Evolutionary conservation across 768 basidiomycete genomes (phyloP).

Genomic region (Xerocomus spinulosus): DNA sequence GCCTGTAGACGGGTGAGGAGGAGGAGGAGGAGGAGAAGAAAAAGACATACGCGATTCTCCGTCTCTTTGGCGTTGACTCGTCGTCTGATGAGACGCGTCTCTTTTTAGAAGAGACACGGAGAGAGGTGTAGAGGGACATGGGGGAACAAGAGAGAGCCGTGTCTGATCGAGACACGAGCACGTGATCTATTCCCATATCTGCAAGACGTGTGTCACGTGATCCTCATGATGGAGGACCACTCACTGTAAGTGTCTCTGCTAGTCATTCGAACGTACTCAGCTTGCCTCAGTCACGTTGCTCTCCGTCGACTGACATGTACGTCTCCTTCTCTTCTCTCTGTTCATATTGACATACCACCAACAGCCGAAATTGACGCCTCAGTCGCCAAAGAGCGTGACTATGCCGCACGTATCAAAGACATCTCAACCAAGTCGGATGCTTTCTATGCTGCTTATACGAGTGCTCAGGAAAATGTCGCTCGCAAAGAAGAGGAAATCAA

Average conservation of each 20-base stretch:
- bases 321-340: background rate
- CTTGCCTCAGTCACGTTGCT: background rate
- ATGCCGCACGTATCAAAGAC: slow-evolving; percentile 17
- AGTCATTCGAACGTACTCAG: background rate
- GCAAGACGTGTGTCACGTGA: no score
- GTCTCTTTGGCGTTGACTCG: slow-evolving; percentile 62
- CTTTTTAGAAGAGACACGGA: slow-evolving; percentile 66
- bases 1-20: slow-evolving; percentile 32
- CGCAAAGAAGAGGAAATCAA: slow-evolving; percentile 11
- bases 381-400: slow-evolving; percentile 21
- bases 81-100: slow-evolving; percentile 59
- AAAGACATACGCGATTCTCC: slow-evolving; percentile 45
- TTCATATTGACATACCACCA: background rate
- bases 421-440: slow-evolving; percentile 23
- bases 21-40: slow-evolving; percentile 1
- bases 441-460: slow-evolving; percentile 26
- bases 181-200: slow-evolving; percentile 31
- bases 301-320: slow-evolving; percentile 10
- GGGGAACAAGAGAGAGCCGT: slow-evolving; percentile 1
- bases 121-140: slow-evolving; percentile 28
- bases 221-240: slow-evolving; percentile 21
- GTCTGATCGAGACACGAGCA: slow-evolving; percentile 30
- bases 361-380: slow-evolving; percentile 29
- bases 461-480: slow-evolving; percentile 18
- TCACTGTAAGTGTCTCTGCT: slow-evolving; percentile 14